phyloP scores from a whole-genome alignment of 192 early-diverging fungal genomes.

The Backusella luteola region DNA sequence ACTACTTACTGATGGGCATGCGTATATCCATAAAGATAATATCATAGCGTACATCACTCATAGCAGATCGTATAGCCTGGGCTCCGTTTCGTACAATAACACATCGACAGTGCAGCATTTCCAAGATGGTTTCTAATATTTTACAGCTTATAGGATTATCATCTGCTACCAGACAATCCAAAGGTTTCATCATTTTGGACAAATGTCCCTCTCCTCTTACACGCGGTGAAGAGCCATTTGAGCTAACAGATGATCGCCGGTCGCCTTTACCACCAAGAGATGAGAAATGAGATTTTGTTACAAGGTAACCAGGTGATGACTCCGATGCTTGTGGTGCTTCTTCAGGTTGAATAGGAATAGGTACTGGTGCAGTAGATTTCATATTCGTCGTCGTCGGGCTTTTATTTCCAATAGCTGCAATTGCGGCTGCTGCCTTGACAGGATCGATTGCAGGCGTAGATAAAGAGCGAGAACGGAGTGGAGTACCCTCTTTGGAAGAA shows the following conservation, averaged over 20 bases:
- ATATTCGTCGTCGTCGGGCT: not conserved
- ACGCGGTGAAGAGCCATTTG: not conserved
- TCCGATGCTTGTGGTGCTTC: not conserved
- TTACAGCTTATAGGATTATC: conserved; percentile 89
- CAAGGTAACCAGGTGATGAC: not conserved
- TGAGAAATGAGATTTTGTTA: not conserved
- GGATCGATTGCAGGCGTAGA: conserved; percentile 9
- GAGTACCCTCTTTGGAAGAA: conserved; percentile 10
- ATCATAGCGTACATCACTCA: conserved; percentile 88
- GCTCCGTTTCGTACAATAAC: conserved; percentile 87
- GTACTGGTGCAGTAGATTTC: not conserved
- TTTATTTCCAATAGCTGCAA: not conserved
- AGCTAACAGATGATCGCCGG: not conserved
- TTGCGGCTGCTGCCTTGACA: not conserved
- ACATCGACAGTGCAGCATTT: conserved; percentile 73
- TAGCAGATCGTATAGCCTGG: conserved; percentile 85
- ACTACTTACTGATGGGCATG: conserved; percentile 85
- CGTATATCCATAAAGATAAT: conserved; percentile 93
- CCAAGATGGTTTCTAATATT: conserved; percentile 86
- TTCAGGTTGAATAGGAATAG: not conserved
- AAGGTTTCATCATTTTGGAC: not conserved
- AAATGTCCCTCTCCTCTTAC: not conserved
- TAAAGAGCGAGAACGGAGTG: not conserved
- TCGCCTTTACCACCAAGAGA: not conserved
- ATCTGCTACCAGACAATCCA: conserved; percentile 78